Evolutionary conservation across 352 stramenopile species (phyloP), one percentile per base, ranked within the genome.

Genomic region (Pythium aphanidermatum): DNA sequence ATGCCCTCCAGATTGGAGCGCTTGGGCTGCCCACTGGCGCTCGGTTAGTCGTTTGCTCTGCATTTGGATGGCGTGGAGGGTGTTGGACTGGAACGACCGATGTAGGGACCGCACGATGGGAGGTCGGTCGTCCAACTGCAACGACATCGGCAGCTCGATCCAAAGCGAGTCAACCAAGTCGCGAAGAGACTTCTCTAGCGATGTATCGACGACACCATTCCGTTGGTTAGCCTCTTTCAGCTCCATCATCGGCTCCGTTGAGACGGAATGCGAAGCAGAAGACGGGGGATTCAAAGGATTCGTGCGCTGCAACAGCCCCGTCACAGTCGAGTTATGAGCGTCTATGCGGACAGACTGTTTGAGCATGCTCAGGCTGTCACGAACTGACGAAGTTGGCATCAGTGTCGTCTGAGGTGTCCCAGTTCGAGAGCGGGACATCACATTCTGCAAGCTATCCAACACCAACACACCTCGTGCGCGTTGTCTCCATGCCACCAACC

Each of bases 401-500:
- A 3, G 12, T 4, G 3, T 16, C 21, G 31, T 31, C 37, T 3
- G 12, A 14, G 3, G n/a, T 12, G 5, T 6, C 25, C 23, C 24
- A 16, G 16, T 14, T n/a, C n/a, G n/a, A n/a, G n/a, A n/a, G n/a
- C n/a, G n/a, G n/a, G n/a, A n/a, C n/a, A n/a, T n/a, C n/a, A n/a
- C n/a, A n/a, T n/a, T n/a, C n/a, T n/a, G n/a, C n/a, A n/a, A n/a
- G n/a, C n/a, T n/a, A n/a, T n/a, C n/a, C n/a, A n/a, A n/a, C n/a
- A n/a, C n/a, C n/a, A n/a, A n/a, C n/a, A n/a, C n/a, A n/a, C n/a
- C 31, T 16, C 21, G 36, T 8, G 32, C 45, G 1, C 24, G 52
- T 29, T 46, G 56, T 27, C 59, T 43, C 70, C 73, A 83, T 2
- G 58, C 46, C 0, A 77, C 31, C 10, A 78, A 39, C 13, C 73